Base-by-base conservation (phyloP, 495 filamentous ascomycete genomes). In the Cryomyces antarcticus region DNA sequence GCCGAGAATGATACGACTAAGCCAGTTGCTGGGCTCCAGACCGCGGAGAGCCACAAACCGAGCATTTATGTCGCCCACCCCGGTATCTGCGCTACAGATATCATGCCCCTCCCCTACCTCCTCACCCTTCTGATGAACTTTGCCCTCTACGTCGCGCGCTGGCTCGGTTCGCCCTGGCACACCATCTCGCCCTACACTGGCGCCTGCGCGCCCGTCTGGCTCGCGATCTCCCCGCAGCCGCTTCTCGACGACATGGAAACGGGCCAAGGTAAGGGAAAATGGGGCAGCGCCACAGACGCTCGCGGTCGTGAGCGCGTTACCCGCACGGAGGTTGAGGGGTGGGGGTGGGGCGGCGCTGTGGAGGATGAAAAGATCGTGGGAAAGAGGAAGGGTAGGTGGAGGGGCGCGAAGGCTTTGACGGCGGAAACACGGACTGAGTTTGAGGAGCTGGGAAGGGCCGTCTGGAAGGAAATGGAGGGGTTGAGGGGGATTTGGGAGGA, bases 381-480 rank as follows among this genome's bases (percentile, higher is more conserved):
- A 41, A 53, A 57, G 42, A 46, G 43, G 12, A 62, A 64, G 36
- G 69, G 74, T 9, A 60, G 79, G 39, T 73, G 67, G 54, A 64
- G 66, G 11, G 72, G 69, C 5, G 68, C 68, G 7, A 54, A 53
- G 31, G 70, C 78, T 49, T 46, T 78, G 37, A 85, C 75, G 3
- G 51, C 57, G 42, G 82, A 88, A 57, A 64, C 63, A 35, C 73
- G 67, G 46, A 71, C 68, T 42, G 61, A 70, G 47, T 94, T 94
- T 59, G 82, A 92, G 62, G 69, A 69, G 44, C 51, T 80, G 35
- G 88, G 84, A 3, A 70, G 71, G 39, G 58, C 64, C 51, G 78
- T 71, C 50, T 97, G 89, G 89, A 67, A 52, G 56, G 62, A 79
- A 62, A 86, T 97, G 74, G 89, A 97, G 65, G 68, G 64, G 59